Evolutionary conservation across 1,284 basidiomycete genomes (phyloP), one percentile per base, ranked within the genome.

Genomic region (Austroboletus rostrupii): DNA sequence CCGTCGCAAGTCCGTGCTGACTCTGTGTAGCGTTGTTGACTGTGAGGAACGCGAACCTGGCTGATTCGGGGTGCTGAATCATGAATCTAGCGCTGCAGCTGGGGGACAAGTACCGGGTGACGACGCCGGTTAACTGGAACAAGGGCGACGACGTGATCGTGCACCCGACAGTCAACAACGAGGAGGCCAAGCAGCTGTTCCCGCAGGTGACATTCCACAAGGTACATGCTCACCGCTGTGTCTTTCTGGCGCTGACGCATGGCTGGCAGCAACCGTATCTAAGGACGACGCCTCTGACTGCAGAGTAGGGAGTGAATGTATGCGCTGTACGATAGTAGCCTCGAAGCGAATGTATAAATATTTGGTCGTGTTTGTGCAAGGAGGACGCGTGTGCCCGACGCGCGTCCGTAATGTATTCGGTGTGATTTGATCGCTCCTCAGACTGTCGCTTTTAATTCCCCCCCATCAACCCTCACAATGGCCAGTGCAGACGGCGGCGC

Each of bases 111-210:
- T 77, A 95, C 77, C 77, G 81, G 63, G 70, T 92, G 54, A 87
- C 89, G 16, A 92, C 91, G 5, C 90, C 90, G 17, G 93, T 91
- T 56, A 95, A 97, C 82, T 98, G 96, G 96, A 82, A 87, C 56
- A 85, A 86, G 67, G 94, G 93, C 42, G 87, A 95, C 16, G 86
- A 93, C 65, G 95, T 98, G 51, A 97, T 99, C 63, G 86, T 99
- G 38, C 94, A 97, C 72, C 90, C 92, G n/a, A 72, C 78, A 9
- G 92, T 98, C 45, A 74, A 71, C 49, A 87, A 88, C 62, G 92
- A 95, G 39, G 88, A 98, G 72, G 95, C 93, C 29, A 87, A 92
- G 72, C 85, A 79, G 32, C 72, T 92, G 55, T 96, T 95, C 86
- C 88, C 90, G 42, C 71, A 86, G 29, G 77, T 78, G 68, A 84